Evolutionary conservation across 2,329 filamentous ascomycete genomes (phyloP).

Genomic region (Diplodia seriata): DNA sequence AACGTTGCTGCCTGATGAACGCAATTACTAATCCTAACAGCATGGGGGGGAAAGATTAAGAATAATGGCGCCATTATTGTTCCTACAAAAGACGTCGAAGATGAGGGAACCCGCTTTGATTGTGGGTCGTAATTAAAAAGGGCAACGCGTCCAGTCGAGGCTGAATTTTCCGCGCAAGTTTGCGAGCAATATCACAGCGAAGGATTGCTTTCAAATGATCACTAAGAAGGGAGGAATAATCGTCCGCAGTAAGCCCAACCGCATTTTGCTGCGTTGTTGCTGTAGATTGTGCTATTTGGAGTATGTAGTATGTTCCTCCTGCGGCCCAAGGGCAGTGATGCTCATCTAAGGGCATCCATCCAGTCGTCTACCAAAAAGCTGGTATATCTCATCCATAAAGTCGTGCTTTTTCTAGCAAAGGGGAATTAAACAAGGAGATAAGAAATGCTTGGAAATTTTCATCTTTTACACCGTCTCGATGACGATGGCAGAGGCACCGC

Average conservation of each 20-base stretch:
- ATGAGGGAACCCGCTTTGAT: not conserved
- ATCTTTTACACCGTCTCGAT: conserved; percentile 67
- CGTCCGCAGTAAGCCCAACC: not conserved
- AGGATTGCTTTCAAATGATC: not conserved
- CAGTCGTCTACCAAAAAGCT: conserved; percentile 18
- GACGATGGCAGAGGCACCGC: conserved; percentile 91
- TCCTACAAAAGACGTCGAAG: not conserved
- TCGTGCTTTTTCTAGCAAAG: conserved; percentile 12
- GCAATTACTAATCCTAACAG: not conserved
- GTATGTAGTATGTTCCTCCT: conserved; percentile 8
- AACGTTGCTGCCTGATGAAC: not conserved
- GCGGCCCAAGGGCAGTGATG: not conserved
- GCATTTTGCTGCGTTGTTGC: conserved; percentile 9
- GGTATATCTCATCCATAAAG: conserved; percentile 27
- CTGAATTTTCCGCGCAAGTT: not conserved
- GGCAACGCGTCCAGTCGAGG: not conserved
- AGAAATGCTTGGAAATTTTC: not conserved
- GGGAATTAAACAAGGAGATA: conserved; percentile 23
- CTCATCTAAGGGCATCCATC: conserved; percentile 11
- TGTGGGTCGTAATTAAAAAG: not conserved
- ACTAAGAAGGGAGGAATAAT: not conserved
- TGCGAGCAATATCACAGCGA: not conserved
- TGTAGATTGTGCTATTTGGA: conserved; percentile 11
- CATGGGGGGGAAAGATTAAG: not conserved
- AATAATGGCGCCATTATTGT: not conserved